Percentiles rank a stretch among this genome's conserved stretches.
Evolutionary conservation across 345 rosid genomes (phyloP).

Genomic region (Pistacia atlantica): DNA sequence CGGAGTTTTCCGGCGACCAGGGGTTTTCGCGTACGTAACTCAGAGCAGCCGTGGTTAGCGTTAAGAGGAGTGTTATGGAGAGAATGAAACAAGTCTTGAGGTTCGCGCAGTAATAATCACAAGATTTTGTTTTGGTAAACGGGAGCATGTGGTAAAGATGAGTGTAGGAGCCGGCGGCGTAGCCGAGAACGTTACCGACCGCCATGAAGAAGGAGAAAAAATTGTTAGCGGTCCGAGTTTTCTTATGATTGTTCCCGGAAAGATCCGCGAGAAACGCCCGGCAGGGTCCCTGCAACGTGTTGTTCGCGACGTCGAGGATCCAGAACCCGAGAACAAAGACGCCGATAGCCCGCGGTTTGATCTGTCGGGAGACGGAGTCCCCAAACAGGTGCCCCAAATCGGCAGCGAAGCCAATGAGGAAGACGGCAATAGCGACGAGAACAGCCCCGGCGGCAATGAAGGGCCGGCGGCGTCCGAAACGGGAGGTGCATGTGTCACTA

Average conservation of each 20-base stretch:
- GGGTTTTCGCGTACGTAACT: conserved; percentile 46
- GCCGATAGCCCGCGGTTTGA: conserved; percentile 66
- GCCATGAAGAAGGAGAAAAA: conserved; percentile 91
- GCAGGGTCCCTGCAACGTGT: conserved; percentile 83
- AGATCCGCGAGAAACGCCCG: conserved; percentile 87
- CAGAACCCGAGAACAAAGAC: conserved; percentile 79
- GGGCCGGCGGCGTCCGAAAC: conserved; percentile 90
- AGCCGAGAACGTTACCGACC: conserved; percentile 82
- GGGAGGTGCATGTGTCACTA: conserved; percentile 76
- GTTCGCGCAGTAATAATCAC: conserved; percentile 84
- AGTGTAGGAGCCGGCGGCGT: conserved; percentile 69
- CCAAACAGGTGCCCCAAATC: conserved; percentile 71
- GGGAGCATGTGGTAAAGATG: conserved; percentile 57
- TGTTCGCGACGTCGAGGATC: conserved; percentile 92
- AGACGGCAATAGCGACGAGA: conserved; percentile 57
- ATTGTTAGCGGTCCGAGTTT: conserved; percentile 59
- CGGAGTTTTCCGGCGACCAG: conserved; percentile 30
- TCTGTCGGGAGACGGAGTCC: conserved; percentile 32
- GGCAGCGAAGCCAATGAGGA: conserved; percentile 82
- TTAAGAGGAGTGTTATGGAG: conserved; percentile 53
- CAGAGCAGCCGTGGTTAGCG: conserved; percentile 46
- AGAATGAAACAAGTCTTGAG: conserved; percentile 80
- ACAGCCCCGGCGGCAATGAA: conserved; percentile 62
- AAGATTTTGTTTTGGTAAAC: conserved; percentile 66
- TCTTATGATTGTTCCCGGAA: conserved; percentile 52